Base-by-base conservation (phyloP, 2,329 filamentous ascomycete species). In the Fusarium buharicum region DNA sequence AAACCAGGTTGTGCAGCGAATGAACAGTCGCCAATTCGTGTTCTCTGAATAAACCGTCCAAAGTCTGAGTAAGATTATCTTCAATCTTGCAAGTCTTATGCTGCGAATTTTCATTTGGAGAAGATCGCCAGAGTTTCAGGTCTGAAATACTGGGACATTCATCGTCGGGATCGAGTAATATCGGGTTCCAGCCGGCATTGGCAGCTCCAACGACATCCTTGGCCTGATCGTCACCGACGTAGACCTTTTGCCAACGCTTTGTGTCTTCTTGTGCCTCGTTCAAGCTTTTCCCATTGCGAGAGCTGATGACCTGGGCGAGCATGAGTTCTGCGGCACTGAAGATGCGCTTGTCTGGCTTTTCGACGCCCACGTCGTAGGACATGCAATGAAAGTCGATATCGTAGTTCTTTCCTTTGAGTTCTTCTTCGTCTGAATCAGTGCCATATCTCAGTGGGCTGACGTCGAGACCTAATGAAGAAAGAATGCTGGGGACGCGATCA, bases 291-390 rank as follows among this genome's bases (percentile, higher is more conserved):
- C 50, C 48, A 4, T 51, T 46, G 4, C 62, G 56, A 9, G 44
- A 14, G 9, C 55, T 51, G 2, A 67, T 52, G 4, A 59, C 11
- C 10, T 64, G 46, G 1, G 47, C 38, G 6, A 68, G 69, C 76
- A 85, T 74, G 1, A 70, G 61, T 39, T 80, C 77, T 0, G 85
- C 86, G 0, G 84, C 81, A 1, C 77, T 71, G 59, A 89, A 90
- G 3, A 90, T 87, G 3, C 70, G 63, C 9, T 55, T 61, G 48
- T 86, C 77, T 0, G 87, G 87, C 70, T 90, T 90, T 62, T 85
- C 84, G 20, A 75, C 70, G 0, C 86, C 86, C 5, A 85, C 82
- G 64, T 89, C 85, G 62, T 89, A 90, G 16, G 86, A 89, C 70
- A 88, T 80, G 36, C 65, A 68, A 1, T 68, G 65, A 2, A 68